Evolutionary conservation across 1,139 yeast genomes (phyloP).

Genomic region (Saccharomyces hybrid): DNA sequence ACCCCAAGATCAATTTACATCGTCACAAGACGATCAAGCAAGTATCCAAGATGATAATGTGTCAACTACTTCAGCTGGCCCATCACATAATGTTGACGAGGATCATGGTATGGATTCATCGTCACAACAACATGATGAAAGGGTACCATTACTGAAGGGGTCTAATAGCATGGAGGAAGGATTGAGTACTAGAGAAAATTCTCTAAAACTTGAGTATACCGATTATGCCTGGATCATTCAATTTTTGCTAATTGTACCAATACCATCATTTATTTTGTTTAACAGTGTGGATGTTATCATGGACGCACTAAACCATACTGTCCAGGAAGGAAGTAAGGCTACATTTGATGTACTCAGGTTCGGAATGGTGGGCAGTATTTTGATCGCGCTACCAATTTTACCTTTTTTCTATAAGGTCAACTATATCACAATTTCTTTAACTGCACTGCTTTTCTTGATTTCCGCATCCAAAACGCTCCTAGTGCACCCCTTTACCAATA

Average conservation of each 20-base stretch:
- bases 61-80: neutral
- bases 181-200: neutral
- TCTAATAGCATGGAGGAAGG: neutral
- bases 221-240: conserved; percentile 78
- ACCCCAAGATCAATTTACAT: neutral
- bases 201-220: neutral
- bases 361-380: conserved; percentile 34
- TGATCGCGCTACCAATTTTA: conserved; percentile 49
- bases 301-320: conserved; percentile 59
- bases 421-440: conserved; percentile 39
- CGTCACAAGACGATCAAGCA: neutral
- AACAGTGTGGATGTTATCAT: conserved; percentile 43
- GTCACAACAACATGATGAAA: conserved; percentile 22
- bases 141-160: conserved; percentile 24
- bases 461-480: conserved; percentile 37
- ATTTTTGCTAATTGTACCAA: conserved; percentile 57
- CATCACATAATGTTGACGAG: neutral
- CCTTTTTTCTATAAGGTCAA: conserved; percentile 71
- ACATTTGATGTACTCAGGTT: conserved; percentile 43
- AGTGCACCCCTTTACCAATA: conserved; percentile 47
- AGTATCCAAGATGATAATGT: neutral
- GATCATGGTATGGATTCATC: conserved; percentile 8
- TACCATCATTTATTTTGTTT: conserved; percentile 46
- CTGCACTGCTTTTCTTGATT: conserved; percentile 33
- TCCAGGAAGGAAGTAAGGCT: conserved; percentile 52